Evolutionary conservation across 129 eudicot genomes (phyloP), one percentile per base, ranked within the genome.

Genomic region (Artemisia annua): DNA sequence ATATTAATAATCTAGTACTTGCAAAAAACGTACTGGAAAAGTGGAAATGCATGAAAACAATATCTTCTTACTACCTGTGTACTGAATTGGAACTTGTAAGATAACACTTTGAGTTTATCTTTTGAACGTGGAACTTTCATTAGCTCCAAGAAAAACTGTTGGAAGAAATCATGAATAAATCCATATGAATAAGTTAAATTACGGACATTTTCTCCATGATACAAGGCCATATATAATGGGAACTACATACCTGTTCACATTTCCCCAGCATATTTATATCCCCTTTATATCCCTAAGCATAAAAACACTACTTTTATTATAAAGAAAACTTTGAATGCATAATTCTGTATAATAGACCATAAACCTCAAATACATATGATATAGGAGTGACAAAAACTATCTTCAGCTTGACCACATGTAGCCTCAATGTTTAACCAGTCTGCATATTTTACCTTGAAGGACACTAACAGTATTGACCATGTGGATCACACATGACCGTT

Each of bases 111-210:
- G 72, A 91, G 88, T 83, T 91, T 91, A 55, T 87, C 82, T 75
- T 91, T 96, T 73, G 85, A 82, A 55, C 97, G 88, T 24, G 97
- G 97, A 63, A 91, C 91, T 83, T 76, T 88, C 97, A 88, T 91
- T 74, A 91, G 72, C 85, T 88, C 97, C 80, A 86, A 56, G 81
- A 91, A 88, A 82, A 88, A 91, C 97, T 91, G 87, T 69, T 57
- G 24, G 67, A 17, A 67, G 75, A 63, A 63, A 67, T 77, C 43
- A 13, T 14, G 72, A 50, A 52, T 67, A 61, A 72, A 24, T 52
- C 68, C 51, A 76, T 16, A 48, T 58, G 63, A n/a, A 3, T 62
- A 9, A 62, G 8, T 51, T 52, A n/a, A 2, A 58, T 53, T 53
- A 49, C 12, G 10, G 3, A 68, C 51, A 73, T 72, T 15, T 15